A percentile compares a stretch with the other conserved stretches of the same genome.
These are phyloP conservation scores for Erodium moschatum DNA, from an alignment of 441 rosid genomes.

Conservation along the genomic window DNA sequence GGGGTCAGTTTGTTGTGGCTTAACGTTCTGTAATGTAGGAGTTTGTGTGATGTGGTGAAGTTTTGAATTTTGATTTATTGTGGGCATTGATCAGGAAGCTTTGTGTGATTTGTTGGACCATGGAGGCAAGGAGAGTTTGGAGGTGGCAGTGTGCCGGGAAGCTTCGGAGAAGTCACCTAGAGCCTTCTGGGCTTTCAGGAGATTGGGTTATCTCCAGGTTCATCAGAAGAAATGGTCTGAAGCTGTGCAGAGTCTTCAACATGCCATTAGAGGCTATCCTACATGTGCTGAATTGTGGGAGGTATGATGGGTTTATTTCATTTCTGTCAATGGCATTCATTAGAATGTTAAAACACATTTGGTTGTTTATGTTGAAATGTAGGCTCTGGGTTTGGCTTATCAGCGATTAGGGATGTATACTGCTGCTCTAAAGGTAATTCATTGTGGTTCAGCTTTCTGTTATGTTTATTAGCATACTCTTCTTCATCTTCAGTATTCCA, in stretches of 20 bases:
- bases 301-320: slow-evolving; percentile 33
- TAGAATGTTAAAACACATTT: background rate
- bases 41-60: background rate
- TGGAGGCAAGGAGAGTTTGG: slow-evolving; percentile 63
- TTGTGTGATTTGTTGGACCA: slow-evolving; percentile 67
- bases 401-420: slow-evolving; percentile 90
- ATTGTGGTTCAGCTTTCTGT: slow-evolving; percentile 11
- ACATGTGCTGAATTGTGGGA: slow-evolving; percentile 77
- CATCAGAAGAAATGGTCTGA: slow-evolving; percentile 71
- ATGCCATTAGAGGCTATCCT: slow-evolving; percentile 88
- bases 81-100: slow-evolving; percentile 42
- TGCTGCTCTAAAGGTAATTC: slow-evolving; percentile 71
- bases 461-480: slow-evolving; percentile 13
- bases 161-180: slow-evolving; percentile 75
- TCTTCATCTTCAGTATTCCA: slow-evolving; percentile 1
- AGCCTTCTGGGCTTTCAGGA: slow-evolving; percentile 89
- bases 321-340: slow-evolving; percentile 3
- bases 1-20: slow-evolving; percentile 30
- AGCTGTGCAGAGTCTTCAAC: slow-evolving; percentile 83
- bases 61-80: background rate
- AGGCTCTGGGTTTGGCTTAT: slow-evolving; percentile 93
- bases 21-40: background rate
- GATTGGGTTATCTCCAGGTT: slow-evolving; percentile 69
- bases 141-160: slow-evolving; percentile 57
- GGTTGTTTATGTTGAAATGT: slow-evolving; percentile 19